A percentile compares a stretch with the other conserved stretches of the same genome.
Evolutionary conservation across 257 asterid genomes (phyloP).

Genomic region (Catharanthus roseus): DNA sequence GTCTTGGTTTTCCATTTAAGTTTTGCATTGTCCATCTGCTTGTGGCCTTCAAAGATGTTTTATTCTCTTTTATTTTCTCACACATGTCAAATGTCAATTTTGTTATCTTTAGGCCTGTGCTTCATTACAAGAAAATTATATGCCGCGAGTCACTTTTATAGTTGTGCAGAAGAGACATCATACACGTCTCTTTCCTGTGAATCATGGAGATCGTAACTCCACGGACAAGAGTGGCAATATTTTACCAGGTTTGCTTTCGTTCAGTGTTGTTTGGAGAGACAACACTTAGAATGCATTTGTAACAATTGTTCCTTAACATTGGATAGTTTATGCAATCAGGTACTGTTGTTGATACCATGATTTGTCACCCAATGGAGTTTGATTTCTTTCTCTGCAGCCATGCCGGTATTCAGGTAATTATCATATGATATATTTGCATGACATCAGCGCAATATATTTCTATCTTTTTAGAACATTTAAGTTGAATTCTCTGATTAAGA

Average conservation of each 20-base stretch:
- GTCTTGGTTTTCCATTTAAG: not conserved
- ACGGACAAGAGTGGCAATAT: conserved; percentile 90
- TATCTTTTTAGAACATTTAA: not conserved
- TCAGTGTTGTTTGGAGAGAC: not conserved
- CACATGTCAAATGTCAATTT: not conserved
- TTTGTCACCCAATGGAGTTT: conserved; percentile 74
- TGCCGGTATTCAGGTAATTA: conserved; percentile 68
- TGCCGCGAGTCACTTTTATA: conserved; percentile 61
- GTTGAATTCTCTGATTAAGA: not conserved
- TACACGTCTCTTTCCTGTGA: conserved; percentile 66
- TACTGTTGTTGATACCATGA: conserved; percentile 69
- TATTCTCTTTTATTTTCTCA: not conserved
- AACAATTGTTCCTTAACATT: not conserved
- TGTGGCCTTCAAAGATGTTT: not conserved
- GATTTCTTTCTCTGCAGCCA: conserved; percentile 86
- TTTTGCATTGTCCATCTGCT: not conserved
- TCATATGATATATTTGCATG: not conserved
- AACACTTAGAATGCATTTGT: not conserved
- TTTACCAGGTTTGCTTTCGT: conserved; percentile 46
- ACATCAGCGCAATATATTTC: too few relatives aligned
- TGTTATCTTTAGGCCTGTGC: conserved; percentile 53
- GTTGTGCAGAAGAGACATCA: conserved; percentile 97
- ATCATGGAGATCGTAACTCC: conserved; percentile 30
- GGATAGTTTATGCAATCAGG: conserved; percentile 31
- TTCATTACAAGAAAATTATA: conserved; percentile 41